Base-by-base conservation (phyloP, 208 protist species). In the Angomonas desouzai region DNA sequence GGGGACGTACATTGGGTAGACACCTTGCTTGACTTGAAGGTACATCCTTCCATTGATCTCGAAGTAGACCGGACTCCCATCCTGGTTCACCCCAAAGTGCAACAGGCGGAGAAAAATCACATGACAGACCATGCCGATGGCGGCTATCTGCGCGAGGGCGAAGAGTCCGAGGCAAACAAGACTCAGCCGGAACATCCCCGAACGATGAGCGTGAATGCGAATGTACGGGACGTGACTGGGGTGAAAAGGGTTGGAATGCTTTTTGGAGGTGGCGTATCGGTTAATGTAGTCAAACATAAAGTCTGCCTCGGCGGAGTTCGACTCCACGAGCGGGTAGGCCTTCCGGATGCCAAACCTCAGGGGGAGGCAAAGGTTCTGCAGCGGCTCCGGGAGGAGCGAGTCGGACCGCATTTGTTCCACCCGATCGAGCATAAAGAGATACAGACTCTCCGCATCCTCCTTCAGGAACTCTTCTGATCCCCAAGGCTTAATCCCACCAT, bases 171-270 rank as follows among this genome's bases (percentile, higher is more conserved):
- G 6, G 13, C 36, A 40, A 13, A 40, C 36, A 40, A 40, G 9
- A 40, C 9, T 18, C 9, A 40, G 6, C 36, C 36, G 13, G 36
- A 51, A 51, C 45, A 23, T 27, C 10, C 10, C n/a, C 45, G 18
- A 13, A 51, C 45, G 45, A 51, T 6, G 10, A 27, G 6, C 18
- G 45, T 51, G 20, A 23, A 27, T 9, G 6, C n/a, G 10, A 13
- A 43, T 18, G 36, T 43, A 43, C 36, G 45, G 45, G 20, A 23
- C 6, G 20, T 23, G 45, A 27, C 45, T 6, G 18, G 45, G 18
- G 45, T 51, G 45, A 16, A 51, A 51, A 27, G n/a, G 18, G 45
- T 51, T 51, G 45, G n/a, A 23, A 16, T 51, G 10, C n/a, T 51
- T 4, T 4, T 51, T 23, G 45, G 18, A 22, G 45, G 18, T 51